Conservation (phyloP, 306 rosid species). For the Trichosanthes cucumerina region DNA sequence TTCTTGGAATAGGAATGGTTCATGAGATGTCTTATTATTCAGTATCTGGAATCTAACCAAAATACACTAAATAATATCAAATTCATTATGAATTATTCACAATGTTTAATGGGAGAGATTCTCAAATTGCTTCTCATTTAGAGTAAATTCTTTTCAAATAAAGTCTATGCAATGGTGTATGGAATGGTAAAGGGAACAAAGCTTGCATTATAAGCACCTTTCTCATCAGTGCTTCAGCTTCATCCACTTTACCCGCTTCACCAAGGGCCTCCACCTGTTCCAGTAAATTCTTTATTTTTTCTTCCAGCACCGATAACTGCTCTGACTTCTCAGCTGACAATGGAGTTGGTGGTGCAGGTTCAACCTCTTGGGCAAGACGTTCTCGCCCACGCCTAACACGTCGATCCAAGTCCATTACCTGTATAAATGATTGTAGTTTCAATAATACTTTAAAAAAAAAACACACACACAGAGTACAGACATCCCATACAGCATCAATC, state of each 20-base stretch:
- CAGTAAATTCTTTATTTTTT: slow-evolving; percentile 91
- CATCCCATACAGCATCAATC: slow-evolving; percentile 1
- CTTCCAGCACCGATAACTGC: slow-evolving; percentile 78
- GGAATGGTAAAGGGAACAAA: not conserved
- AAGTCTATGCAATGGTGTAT: not conserved
- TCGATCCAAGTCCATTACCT: slow-evolving; percentile 98
- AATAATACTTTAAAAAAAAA: not conserved
- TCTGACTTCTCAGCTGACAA: slow-evolving; percentile 78
- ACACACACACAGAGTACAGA: not conserved
- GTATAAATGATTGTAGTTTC: slow-evolving; percentile 4
- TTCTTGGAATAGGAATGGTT: not conserved
- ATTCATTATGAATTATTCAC: not conserved
- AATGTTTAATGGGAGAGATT: not conserved
- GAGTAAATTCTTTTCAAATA: not conserved
- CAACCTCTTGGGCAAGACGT: slow-evolving; percentile 97
- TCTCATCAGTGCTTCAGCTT: slow-evolving; percentile 99
- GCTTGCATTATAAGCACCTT: slow-evolving; percentile 42
- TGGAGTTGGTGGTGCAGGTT: slow-evolving; percentile 77
- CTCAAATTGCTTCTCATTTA: not conserved
- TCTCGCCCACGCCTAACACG: slow-evolving; percentile 93
- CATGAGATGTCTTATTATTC: not conserved
- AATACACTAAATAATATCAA: not conserved
- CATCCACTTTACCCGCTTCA: slow-evolving; percentile 99
- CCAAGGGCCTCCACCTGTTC: slow-evolving; percentile 97
- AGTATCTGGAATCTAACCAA: not conserved